Base-by-base conservation (phyloP, 2,329 filamentous ascomycete genomes). In the Onygenales sp. region DNA sequence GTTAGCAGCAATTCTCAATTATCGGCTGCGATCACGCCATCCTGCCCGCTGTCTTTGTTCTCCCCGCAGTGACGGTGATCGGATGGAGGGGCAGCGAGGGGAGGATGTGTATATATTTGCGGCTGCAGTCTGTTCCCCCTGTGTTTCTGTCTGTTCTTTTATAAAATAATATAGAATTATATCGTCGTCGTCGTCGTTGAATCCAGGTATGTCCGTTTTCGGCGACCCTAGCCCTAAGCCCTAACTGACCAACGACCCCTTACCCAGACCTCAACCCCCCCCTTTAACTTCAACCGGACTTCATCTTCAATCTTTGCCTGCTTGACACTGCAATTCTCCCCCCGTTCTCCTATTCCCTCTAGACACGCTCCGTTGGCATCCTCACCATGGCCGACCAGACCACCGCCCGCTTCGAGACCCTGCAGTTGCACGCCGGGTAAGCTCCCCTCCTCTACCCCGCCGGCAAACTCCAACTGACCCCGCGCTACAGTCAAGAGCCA, bases 361-460 rank as follows among this genome's bases (percentile, higher is more conserved):
- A 17, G 17, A 43, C 5, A 43, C 17, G 14, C 41, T 14, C 41
- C n/a, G 8, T 43, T n/a, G 14, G 7, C 13, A 43, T 27, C 13
- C 11, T 35, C 50, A 52, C 45, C 10, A 51, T 51, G 48, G 31
- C 43, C 48, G 53, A 73, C 52, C 62, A 69, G 54, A 64, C 63
- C 50, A 58, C 61, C 21, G 69, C 65, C 58, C 81, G 84, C 70
- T 93, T 93, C 63, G 88, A 92, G 77, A 93, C 88, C 56, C 79
- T 92, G 59, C 88, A 92, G 77, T 81, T 93, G 60, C 88, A 93
- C 70, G 88, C 87, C 67, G 88, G 88, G 84, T 88, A 81, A 64
- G 76, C 38, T 39, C 44, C 51, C 52, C 39, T 33, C 7, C 9
- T 27, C 36, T 11, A 17, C 3, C 11, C 10, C 27, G 14, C 17